Percentiles rank a stretch among this genome's conserved stretches.
Conservation (phyloP, 2,329 filamentous ascomycete species). For the Paradendryphiella salina region DNA sequence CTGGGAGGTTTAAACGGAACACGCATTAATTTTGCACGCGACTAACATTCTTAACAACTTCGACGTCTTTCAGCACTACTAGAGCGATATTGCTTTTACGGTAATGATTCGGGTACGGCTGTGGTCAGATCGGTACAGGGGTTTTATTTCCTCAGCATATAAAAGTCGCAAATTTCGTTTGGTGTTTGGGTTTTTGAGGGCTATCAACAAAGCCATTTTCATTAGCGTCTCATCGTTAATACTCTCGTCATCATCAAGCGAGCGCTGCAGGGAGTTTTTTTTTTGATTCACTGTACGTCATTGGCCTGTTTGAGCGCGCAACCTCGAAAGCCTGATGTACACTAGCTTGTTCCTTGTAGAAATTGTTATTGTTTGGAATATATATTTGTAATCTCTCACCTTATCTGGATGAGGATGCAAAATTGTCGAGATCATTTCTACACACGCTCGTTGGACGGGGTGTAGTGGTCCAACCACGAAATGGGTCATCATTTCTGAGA, state of each 20-base stretch:
- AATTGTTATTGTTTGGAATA: neutral
- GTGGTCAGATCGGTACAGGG: neutral
- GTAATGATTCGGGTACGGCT: neutral
- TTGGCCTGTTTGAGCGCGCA: neutral
- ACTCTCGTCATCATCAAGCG: neutral
- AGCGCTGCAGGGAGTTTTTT: constrained; percentile 2
- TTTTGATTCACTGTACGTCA: neutral
- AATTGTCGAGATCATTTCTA: no score
- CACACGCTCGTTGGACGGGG: no score
- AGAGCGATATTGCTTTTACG: neutral
- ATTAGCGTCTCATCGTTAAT: neutral
- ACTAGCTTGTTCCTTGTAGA: constrained; percentile 7
- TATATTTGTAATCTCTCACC: neutral
- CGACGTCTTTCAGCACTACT: neutral
- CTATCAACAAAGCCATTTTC: neutral
- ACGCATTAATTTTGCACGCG: neutral
- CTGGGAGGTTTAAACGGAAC: constrained; percentile 15
- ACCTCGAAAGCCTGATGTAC: neutral
- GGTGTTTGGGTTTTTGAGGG: neutral
- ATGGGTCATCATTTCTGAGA: no score
- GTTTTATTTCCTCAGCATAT: neutral
- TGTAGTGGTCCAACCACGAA: no score
- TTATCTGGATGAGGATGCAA: no score
- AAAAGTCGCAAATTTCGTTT: neutral
- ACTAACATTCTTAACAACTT: neutral